These are phyloP conservation scores for Fraxinus greggii DNA, from an alignment of 305 asterid genomes.

Conservation along the genomic window DNA sequence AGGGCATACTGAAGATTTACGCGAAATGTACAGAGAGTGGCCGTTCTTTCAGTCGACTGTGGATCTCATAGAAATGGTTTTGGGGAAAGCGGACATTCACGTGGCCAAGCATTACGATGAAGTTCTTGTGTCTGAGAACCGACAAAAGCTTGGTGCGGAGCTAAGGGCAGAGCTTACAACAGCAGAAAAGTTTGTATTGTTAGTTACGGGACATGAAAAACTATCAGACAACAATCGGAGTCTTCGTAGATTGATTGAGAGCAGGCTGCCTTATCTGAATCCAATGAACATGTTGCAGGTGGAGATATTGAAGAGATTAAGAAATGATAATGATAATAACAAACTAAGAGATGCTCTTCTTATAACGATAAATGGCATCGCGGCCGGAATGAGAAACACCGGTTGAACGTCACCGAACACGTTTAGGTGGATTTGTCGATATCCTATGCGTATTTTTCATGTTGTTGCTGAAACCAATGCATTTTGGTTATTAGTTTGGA, in stretches of 20 bases:
- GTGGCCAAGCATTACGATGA: constrained; percentile 91
- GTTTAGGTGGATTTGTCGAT: background rate
- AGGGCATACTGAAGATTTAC: constrained; percentile 72
- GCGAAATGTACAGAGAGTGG: constrained; percentile 91
- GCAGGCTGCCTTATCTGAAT: constrained; percentile 88
- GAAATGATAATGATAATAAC: constrained; percentile 67
- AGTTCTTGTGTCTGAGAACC: constrained; percentile 66
- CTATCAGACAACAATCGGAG: constrained; percentile 71
- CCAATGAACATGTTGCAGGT: constrained; percentile 95
- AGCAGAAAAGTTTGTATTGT: constrained; percentile 63
- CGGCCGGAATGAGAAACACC: constrained; percentile 97
- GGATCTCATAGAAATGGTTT: constrained; percentile 90
- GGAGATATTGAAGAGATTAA: constrained; percentile 82
- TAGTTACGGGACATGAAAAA: constrained; percentile 80
- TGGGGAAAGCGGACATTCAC: constrained; percentile 82
- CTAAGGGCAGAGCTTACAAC: constrained; percentile 72
- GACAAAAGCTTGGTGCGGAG: constrained; percentile 68
- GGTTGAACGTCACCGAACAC: constrained; percentile 39
- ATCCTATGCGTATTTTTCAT: background rate
- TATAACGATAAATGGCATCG: constrained; percentile 86
- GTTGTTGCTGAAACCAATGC: background rate
- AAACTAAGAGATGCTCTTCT: constrained; percentile 84
- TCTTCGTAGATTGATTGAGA: constrained; percentile 74
- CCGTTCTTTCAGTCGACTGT: constrained; percentile 88
- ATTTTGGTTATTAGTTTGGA: background rate